Percentiles rank a stretch among this genome's conserved stretches.
Evolutionary conservation across 2,329 filamentous ascomycete species (phyloP).

Genomic region (Verticillium dahliae): DNA sequence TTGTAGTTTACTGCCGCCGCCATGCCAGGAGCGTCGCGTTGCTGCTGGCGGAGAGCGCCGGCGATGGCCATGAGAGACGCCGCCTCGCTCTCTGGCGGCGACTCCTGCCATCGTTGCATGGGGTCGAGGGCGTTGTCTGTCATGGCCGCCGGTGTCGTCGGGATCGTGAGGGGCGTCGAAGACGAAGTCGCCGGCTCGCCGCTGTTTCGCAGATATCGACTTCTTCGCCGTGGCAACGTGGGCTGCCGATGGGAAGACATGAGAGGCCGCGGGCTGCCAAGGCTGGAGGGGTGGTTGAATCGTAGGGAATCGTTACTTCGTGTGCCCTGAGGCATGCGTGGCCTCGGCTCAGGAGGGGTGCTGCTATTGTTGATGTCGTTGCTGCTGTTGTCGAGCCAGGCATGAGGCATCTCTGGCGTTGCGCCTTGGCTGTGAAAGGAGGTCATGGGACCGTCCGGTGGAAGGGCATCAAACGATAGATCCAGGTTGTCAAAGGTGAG

Average conservation of each 20-base stretch:
- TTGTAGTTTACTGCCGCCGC: background rate
- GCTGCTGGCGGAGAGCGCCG: conserved; percentile 13
- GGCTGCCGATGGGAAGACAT: background rate
- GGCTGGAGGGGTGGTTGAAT: background rate
- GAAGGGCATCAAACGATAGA: background rate
- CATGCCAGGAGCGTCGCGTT: background rate
- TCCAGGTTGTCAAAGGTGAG: background rate
- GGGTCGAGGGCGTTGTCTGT: conserved; percentile 15
- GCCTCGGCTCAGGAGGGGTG: background rate
- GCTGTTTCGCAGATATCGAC: background rate
- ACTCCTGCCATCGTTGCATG: conserved; percentile 23
- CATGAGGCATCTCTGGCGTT: background rate
- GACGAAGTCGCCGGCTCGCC: background rate
- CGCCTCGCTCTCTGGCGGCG: conserved; percentile 23
- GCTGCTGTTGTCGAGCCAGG: background rate
- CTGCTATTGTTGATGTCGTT: background rate
- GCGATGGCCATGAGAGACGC: conserved; percentile 21
- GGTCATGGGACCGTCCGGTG: background rate
- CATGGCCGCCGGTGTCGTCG: conserved; percentile 30
- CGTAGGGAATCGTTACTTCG: background rate
- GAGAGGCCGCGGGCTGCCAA: background rate
- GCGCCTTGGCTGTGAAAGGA: background rate
- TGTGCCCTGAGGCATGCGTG: background rate
- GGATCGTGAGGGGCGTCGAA: conserved; percentile 47
- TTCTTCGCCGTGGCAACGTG: background rate